Evolutionary conservation across 2,329 filamentous ascomycete species (phyloP).

Genomic region (Bipolaris zeicola): DNA sequence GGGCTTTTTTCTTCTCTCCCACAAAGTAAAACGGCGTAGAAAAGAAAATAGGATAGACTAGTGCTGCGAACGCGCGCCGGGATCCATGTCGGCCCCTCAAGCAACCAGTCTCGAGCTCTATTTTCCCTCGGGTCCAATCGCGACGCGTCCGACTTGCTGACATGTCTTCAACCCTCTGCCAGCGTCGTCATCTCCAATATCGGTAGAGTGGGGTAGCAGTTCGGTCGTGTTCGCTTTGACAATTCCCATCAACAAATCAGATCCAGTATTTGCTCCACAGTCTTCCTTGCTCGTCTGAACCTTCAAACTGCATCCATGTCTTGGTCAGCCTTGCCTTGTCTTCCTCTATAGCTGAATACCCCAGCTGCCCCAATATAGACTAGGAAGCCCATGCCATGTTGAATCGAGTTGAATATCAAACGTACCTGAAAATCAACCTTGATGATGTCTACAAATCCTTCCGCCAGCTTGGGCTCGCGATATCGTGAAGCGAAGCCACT

Average conservation of each 20-base stretch:
- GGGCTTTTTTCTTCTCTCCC: not conserved
- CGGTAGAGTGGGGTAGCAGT: not conserved
- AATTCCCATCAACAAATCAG: slow-evolving; percentile 44
- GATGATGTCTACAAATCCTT: slow-evolving; percentile 84
- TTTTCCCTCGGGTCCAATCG: slow-evolving; percentile 6
- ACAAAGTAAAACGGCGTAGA: slow-evolving; percentile 11
- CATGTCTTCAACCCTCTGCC: not conserved
- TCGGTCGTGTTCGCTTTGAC: slow-evolving; percentile 3
- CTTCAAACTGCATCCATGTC: slow-evolving; percentile 61
- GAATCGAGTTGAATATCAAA: slow-evolving; percentile 15
- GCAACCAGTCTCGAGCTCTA: not conserved
- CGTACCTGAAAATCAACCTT: slow-evolving; percentile 73
- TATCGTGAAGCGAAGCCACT: slow-evolving; percentile 74
- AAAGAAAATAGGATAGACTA: slow-evolving; percentile 14
- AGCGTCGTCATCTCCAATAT: slow-evolving; percentile 22
- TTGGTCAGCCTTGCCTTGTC: slow-evolving; percentile 26
- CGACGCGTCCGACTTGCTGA: slow-evolving; percentile 4
- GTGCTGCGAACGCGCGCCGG: slow-evolving; percentile 28
- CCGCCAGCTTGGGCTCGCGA: slow-evolving; percentile 70
- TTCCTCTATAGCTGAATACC: not conserved
- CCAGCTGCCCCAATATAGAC: not conserved
- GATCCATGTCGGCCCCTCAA: slow-evolving; percentile 15
- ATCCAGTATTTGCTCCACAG: slow-evolving; percentile 82
- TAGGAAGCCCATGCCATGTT: slow-evolving; percentile 1
- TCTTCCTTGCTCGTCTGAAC: slow-evolving; percentile 68